phyloP scores from a whole-genome alignment of 495 filamentous ascomycete species.

The Aspergillus avenaceus region DNA sequence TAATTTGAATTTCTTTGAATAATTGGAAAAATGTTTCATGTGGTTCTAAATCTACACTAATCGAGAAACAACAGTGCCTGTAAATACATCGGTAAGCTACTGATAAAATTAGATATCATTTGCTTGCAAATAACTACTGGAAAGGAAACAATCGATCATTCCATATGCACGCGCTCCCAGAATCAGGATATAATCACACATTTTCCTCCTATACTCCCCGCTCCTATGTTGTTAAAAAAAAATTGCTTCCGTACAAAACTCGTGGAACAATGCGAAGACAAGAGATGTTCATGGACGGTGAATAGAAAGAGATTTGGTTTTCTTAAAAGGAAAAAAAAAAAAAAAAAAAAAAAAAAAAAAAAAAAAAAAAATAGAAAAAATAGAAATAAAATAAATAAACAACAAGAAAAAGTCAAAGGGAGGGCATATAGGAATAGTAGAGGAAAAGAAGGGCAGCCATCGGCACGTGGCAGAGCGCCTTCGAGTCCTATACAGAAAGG shows the following conservation, averaged over 20 bases:
- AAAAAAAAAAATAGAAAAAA: not conserved
- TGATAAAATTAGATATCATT: not conserved
- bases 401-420: too few species aligned
- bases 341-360: constrained; percentile 2
- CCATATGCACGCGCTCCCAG: not conserved
- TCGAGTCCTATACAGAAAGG: constrained; percentile 8
- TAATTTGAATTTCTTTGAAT: too few species aligned
- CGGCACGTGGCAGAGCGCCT: too few species aligned
- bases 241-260: constrained; percentile 16
- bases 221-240: constrained; percentile 1
- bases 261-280: not conserved
- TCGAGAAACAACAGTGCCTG: too few species aligned
- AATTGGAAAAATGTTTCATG: too few species aligned
- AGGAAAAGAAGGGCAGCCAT: too few species aligned
- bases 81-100: too few species aligned
- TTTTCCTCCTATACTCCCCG: constrained; percentile 16
- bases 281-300: not conserved
- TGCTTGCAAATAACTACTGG: not conserved
- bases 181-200: constrained; percentile 3
- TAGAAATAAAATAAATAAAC: not conserved
- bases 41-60: too few species aligned
- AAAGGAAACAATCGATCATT: not conserved
- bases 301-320: constrained; percentile 2
- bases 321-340: not conserved
- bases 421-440: too few species aligned